Evolutionary conservation across 257 asterid species (phyloP).

Genomic region (Coffea canephora): DNA sequence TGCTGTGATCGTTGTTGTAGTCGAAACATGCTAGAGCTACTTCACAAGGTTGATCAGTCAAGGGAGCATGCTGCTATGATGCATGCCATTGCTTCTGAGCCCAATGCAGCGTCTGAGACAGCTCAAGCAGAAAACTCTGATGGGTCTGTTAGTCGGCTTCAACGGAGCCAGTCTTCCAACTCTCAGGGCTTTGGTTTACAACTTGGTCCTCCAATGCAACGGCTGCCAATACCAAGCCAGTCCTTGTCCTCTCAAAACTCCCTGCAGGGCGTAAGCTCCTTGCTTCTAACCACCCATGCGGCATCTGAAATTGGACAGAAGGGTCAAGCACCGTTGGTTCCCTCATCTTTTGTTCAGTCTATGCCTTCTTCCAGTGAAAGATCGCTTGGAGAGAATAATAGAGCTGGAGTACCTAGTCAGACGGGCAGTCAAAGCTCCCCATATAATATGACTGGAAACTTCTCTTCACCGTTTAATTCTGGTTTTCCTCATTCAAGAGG

Average conservation of each 20-base stretch:
- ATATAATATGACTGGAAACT: slow-evolving; percentile 42
- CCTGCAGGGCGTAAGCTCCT: slow-evolving; percentile 35
- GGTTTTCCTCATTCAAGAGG: slow-evolving; percentile 45
- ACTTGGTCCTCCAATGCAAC: slow-evolving; percentile 90
- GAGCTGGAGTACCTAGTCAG: slow-evolving; percentile 42
- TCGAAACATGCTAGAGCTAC: slow-evolving; percentile 92
- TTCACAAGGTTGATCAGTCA: slow-evolving; percentile 87
- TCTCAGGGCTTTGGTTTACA: slow-evolving; percentile 88
- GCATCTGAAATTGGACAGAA: slow-evolving; percentile 48
- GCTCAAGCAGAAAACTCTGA: slow-evolving; percentile 49
- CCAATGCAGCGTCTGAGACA: slow-evolving; percentile 45
- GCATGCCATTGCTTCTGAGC: slow-evolving; percentile 43
- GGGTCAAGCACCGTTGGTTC: slow-evolving; percentile 27
- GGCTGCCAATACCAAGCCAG: slow-evolving; percentile 40
- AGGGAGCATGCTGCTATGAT: slow-evolving; percentile 37
- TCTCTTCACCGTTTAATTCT: slow-evolving; percentile 41
- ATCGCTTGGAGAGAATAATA: slow-evolving; percentile 36
- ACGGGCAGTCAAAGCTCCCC: slow-evolving; percentile 33
- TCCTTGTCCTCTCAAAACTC: slow-evolving; percentile 44
- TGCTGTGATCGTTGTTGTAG: slow-evolving; percentile 41
- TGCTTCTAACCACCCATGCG: slow-evolving; percentile 35
- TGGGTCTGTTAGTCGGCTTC: slow-evolving; percentile 48
- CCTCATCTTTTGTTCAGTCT: slow-evolving; percentile 43
- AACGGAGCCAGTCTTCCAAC: slow-evolving; percentile 50
- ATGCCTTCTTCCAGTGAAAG: slow-evolving; percentile 38